Conservation (phyloP, 1,284 basidiomycete genomes). For the Boletus smithii region DNA sequence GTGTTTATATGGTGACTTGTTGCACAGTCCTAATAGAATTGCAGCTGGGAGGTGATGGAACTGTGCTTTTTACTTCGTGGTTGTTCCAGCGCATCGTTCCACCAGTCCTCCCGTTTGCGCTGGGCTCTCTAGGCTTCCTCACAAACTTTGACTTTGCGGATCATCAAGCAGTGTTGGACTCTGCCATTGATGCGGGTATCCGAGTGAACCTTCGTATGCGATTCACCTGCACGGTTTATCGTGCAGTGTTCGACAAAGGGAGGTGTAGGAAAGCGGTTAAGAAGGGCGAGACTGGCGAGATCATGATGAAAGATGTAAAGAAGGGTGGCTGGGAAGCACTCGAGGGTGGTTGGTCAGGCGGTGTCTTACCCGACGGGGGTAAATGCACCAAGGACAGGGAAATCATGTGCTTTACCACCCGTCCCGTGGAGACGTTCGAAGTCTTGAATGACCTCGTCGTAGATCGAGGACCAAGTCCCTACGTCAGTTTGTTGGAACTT, state of each 20-base stretch:
- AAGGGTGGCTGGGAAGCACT: conserved; percentile 92
- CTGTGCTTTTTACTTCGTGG: conserved; percentile 99
- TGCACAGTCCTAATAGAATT: conserved; percentile 11
- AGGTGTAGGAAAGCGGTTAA: conserved; percentile 81
- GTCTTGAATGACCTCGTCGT: conserved; percentile 98
- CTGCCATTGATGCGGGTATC: conserved; percentile 88
- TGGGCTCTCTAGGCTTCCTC: conserved; percentile 98
- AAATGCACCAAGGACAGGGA: conserved; percentile 81
- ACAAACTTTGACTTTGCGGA: conserved; percentile 97
- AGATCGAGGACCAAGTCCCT: conserved; percentile 96
- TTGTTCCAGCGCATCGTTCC: conserved; percentile 98
- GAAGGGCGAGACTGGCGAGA: conserved; percentile 88
- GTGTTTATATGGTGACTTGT: conserved; percentile 30
- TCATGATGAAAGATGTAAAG: conserved; percentile 88
- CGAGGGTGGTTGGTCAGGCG: conserved; percentile 66
- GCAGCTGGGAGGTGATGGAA: conserved; percentile 95
- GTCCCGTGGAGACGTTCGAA: conserved; percentile 96
- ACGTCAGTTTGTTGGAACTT: conserved; percentile 92
- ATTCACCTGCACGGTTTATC: conserved; percentile 98
- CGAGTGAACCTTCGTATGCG: conserved; percentile 98
- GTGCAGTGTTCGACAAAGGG: conserved; percentile 74
- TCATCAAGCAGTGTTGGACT: conserved; percentile 85
- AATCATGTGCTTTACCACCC: conserved; percentile 96
- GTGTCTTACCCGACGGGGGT: conserved; percentile 39
- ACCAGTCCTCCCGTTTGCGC: conserved; percentile 93